A percentile compares a stretch with the other conserved stretches of the same genome.
phyloP scores from a whole-genome alignment of 345 rosid species.

The Raphanus sativus region DNA sequence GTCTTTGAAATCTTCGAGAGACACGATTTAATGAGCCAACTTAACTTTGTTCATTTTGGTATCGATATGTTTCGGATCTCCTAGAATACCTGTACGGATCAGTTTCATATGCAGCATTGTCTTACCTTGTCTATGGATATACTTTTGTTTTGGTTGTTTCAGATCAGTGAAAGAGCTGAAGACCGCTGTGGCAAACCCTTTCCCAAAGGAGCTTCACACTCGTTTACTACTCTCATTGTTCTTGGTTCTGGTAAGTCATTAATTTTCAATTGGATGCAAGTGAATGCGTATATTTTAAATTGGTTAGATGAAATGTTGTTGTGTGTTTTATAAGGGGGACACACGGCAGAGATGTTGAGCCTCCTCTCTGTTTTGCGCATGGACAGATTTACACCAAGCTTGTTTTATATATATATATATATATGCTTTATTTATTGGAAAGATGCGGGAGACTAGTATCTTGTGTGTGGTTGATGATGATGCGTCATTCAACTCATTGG shows the following conservation, averaged over 20 bases:
- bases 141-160: too few species aligned
- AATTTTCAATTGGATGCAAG: neutral
- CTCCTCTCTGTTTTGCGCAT: slow-evolving; percentile 61
- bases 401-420: slow-evolving; percentile 57
- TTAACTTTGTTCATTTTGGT: too few species aligned
- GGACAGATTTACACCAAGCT: slow-evolving; percentile 62
- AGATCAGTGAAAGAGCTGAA: too few species aligned
- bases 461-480: neutral
- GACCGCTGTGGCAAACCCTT: slow-evolving; percentile 48
- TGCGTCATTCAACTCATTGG: neutral
- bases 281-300: neutral
- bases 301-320: neutral
- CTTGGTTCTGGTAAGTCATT: slow-evolving; percentile 59
- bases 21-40: neutral
- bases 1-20: slow-evolving; percentile 27
- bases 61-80: too few species aligned
- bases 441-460: neutral
- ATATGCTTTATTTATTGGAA: neutral
- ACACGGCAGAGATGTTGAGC: slow-evolving; percentile 94
- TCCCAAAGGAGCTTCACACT: slow-evolving; percentile 37
- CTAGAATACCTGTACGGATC: too few species aligned
- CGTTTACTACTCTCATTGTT: slow-evolving; percentile 55
- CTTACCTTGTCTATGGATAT: too few species aligned
- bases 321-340: slow-evolving; percentile 58
- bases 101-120: too few species aligned